phyloP scores from a whole-genome alignment of 2,329 filamentous ascomycete genomes.

The Periglandula ipomoeae region DNA sequence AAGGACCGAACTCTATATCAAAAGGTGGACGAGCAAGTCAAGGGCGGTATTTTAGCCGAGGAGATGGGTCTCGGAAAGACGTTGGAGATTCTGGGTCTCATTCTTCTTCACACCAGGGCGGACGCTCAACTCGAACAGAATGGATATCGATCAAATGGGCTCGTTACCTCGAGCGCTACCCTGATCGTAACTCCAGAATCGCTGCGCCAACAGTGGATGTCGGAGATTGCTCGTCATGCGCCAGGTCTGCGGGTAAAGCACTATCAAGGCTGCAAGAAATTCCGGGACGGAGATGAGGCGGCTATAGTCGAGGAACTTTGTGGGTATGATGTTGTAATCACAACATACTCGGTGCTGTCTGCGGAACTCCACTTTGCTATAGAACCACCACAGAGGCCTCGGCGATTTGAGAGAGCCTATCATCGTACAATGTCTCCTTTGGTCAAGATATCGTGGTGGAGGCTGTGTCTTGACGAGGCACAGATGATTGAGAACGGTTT shows the following conservation, averaged over 20 bases:
- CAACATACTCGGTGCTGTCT: constrained; percentile 62
- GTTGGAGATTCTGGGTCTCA: constrained; percentile 62
- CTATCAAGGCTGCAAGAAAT: constrained; percentile 42
- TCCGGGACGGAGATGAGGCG: constrained; percentile 25
- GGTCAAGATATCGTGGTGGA: constrained; percentile 79
- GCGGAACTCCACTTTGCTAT: constrained; percentile 70
- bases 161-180: constrained; percentile 45
- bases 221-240: constrained; percentile 49
- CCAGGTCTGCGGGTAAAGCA: constrained; percentile 45
- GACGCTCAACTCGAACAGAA: neutral
- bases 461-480: constrained; percentile 67
- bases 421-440: constrained; percentile 64
- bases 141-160: constrained; percentile 29
- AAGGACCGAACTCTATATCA: constrained; percentile 37
- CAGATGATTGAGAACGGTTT: constrained; percentile 93
- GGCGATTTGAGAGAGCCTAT: constrained; percentile 58
- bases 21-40: constrained; percentile 30
- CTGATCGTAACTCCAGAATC: constrained; percentile 52
- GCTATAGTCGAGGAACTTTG: constrained; percentile 36
- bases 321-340: constrained; percentile 50
- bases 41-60: constrained; percentile 62
- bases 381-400: constrained; percentile 57
- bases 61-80: constrained; percentile 83
- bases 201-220: constrained; percentile 51
- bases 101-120: constrained; percentile 47